These are phyloP conservation scores for Dysphania ambrosioides DNA, from an alignment of 148 eudicot species.

Conservation along the genomic window DNA sequence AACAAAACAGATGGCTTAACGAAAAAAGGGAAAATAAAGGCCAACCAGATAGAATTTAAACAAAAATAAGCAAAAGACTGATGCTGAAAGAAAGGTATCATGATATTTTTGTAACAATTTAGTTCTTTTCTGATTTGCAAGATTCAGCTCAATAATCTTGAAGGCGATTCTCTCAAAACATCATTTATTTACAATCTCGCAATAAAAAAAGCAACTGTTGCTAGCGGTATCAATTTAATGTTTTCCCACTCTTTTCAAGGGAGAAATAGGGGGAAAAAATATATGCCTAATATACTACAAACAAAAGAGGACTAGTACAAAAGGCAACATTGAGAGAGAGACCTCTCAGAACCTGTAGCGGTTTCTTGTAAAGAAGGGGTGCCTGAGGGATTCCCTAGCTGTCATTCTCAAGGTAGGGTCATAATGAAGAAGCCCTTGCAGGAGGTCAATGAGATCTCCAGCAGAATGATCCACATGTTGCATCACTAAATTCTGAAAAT, in stretches of 20 bases:
- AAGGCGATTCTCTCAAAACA: conserved; percentile 27
- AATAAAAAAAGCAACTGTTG: conserved; percentile 15
- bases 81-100: conserved; percentile 25
- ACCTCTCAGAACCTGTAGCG: too few relatives aligned
- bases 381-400: conserved; percentile 55
- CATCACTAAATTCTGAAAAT: conserved; percentile 55
- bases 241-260: conserved; percentile 25
- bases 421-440: conserved; percentile 56
- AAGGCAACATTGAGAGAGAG: too few relatives aligned
- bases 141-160: conserved; percentile 25
- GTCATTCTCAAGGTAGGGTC: conserved; percentile 50
- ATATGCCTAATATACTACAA: conserved; percentile 22
- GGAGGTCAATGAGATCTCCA: conserved; percentile 59
- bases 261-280: background rate
- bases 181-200: conserved; percentile 28
- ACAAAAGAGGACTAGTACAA: too few relatives aligned
- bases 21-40: too few relatives aligned
- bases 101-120: too few relatives aligned
- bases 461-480: conserved; percentile 70
- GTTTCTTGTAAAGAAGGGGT: conserved; percentile 56
- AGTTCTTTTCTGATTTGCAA: conserved; percentile 28
- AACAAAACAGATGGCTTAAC: background rate
- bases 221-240: conserved; percentile 21
- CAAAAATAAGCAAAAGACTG: conserved; percentile 10
- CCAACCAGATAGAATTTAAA: background rate